Percentiles rank a stretch among this genome's conserved stretches.
Evolutionary conservation across 2,329 filamentous ascomycete species (phyloP).

Genomic region (Penicillium thymicola): DNA sequence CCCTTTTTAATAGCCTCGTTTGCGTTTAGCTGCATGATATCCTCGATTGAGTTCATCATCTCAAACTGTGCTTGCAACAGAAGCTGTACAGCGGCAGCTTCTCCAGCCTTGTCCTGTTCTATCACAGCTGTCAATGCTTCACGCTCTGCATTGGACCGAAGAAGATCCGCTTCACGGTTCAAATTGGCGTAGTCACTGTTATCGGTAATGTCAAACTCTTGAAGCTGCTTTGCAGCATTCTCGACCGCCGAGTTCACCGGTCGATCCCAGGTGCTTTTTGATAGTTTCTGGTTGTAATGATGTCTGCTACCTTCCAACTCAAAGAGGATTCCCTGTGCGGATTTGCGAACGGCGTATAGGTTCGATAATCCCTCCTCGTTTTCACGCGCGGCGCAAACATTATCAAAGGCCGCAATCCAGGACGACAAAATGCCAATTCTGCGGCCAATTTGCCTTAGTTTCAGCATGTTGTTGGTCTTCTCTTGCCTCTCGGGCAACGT

Average conservation of each 20-base stretch:
- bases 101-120: constrained; percentile 79
- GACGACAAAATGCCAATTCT: constrained; percentile 81
- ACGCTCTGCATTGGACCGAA: constrained; percentile 77
- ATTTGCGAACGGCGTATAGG: constrained; percentile 75
- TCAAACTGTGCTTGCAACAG: constrained; percentile 90
- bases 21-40: constrained; percentile 78
- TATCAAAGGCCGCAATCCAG: constrained; percentile 91
- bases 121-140: constrained; percentile 74
- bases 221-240: constrained; percentile 76
- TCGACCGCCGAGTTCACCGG: constrained; percentile 82
- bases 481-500: constrained; percentile 74
- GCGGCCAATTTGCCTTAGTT: constrained; percentile 75
- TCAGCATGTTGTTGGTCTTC: constrained; percentile 74
- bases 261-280: constrained; percentile 81
- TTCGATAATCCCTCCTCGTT: constrained; percentile 65
- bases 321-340: constrained; percentile 79
- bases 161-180: constrained; percentile 75
- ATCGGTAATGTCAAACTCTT: constrained; percentile 64
- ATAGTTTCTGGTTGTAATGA: constrained; percentile 80
- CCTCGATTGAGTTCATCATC: constrained; percentile 76
- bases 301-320: constrained; percentile 89
- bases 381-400: constrained; percentile 69
- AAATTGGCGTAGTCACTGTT: constrained; percentile 68
- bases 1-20: constrained; percentile 78
- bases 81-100: constrained; percentile 74